Base-by-base conservation (phyloP, 345 rosid species). In the Gossypium australe region DNA sequence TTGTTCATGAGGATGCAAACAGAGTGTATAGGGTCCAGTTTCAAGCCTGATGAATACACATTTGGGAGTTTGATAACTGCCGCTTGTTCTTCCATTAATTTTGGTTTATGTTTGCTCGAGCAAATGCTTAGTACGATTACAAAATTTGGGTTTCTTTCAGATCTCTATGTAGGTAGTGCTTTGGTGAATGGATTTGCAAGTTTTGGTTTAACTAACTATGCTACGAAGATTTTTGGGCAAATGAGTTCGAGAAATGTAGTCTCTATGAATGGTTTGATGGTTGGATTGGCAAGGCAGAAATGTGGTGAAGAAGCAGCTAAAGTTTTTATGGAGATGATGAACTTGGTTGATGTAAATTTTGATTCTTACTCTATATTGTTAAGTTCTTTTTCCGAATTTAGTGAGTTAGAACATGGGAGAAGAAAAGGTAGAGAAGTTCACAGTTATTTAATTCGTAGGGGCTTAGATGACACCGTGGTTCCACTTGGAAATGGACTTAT, bases 81-180 rank as follows among this genome's bases (percentile, higher is more conserved):
- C 56, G 89, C 97, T 63, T 81, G 84, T 82, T 86, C 92, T 80
- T 81, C 81, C 20, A 22, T 65, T 75, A 85, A 80, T 73, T 85
- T 82, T 27, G 85, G 90, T 74, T 78, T 75, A 47, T 52, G 82
- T 75, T 87, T 92, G 90, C 87, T 94, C 29, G 77, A 86, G 77
- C 97, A 92, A 93, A 70, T 94, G 82, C 88, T 92, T 59, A 53
- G 90, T 49, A 82, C 74, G 53, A 83, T 89, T 65, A 78, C 81
- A 55, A 92, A 94, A 77, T 87, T 86, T 67, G 98, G 97, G 71
- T 84, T 86, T 41, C 70, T 90, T 17, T 78, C 84, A 17, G 94
- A 94, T 86, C 81, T 94, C 29, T 90, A 88, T 67, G 94, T 94
- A 59, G 98, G 98, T 13, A 94, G 98, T 76, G 97, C 94, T 69